Evolutionary conservation across 768 basidiomycete species (phyloP).

Genomic region (Leucosporidium scottii): DNA sequence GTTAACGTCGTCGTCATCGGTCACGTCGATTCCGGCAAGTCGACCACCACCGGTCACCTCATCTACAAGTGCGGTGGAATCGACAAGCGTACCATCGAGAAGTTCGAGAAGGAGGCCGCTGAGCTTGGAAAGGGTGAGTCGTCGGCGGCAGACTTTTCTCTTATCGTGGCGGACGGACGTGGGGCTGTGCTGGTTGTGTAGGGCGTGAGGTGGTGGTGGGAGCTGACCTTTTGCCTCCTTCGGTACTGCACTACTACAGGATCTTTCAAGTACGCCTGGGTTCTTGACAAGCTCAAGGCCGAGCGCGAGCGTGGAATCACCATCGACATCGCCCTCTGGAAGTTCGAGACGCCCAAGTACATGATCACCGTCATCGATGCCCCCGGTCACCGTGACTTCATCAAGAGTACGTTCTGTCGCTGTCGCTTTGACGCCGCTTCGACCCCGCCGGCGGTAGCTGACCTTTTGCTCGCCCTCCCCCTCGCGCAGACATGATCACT

Average conservation of each 20-base stretch:
- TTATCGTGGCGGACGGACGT: too few relatives aligned
- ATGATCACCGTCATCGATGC: conserved; percentile 76
- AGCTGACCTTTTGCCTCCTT: conserved; percentile 22
- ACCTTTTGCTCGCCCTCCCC: background rate
- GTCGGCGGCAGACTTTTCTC: background rate
- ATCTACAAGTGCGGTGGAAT: conserved; percentile 99
- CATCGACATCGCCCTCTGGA: conserved; percentile 99
- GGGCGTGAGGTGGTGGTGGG: background rate
- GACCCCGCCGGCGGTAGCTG: background rate
- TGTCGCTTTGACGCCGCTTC: background rate
- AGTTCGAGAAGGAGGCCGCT: conserved; percentile 95
- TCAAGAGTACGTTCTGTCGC: conserved; percentile 84
- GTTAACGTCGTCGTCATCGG: conserved; percentile 78
- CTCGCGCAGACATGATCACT: conserved; percentile 56
- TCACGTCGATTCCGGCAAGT: conserved; percentile 99
- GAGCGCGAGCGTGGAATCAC: conserved; percentile 99
- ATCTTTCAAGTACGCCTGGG: conserved; percentile 70
- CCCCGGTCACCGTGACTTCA: conserved; percentile 99
- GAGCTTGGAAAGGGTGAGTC: conserved; percentile 87
- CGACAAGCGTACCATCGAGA: conserved; percentile 97
- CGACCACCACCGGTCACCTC: conserved; percentile 99
- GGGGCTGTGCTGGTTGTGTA: too few relatives aligned
- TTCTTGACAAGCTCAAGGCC: conserved; percentile 98
- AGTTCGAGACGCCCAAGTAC: conserved; percentile 97
- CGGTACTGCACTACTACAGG: conserved; percentile 20